Evolutionary conservation across 2,329 filamentous ascomycete genomes (phyloP).

Genomic region (Xenoacremonium recifei): DNA sequence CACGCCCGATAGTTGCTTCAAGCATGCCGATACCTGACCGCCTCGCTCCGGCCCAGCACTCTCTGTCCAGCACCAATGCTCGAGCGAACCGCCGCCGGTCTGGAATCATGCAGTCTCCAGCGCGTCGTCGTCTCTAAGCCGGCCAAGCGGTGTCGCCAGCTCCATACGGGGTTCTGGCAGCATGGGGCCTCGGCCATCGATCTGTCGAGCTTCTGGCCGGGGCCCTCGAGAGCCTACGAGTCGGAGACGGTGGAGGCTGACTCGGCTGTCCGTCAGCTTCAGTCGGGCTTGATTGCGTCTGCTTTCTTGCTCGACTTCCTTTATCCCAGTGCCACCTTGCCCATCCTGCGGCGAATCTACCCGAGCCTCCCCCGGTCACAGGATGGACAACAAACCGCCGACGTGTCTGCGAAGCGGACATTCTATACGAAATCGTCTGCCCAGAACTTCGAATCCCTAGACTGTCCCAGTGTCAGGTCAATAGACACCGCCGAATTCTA

Average conservation of each 20-base stretch:
- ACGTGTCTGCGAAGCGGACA: slow-evolving; percentile 20
- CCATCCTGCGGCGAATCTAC: slow-evolving; percentile 40
- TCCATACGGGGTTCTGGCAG: slow-evolving; percentile 53
- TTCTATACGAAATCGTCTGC: slow-evolving; percentile 25
- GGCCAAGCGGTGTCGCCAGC: slow-evolving; percentile 40
- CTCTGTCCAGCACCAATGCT: slow-evolving; percentile 44
- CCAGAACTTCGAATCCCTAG: slow-evolving; percentile 1
- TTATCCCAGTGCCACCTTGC: slow-evolving; percentile 46
- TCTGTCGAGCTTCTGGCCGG: slow-evolving; percentile 42
- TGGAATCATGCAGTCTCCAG: slow-evolving; percentile 56
- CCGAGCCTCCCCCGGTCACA: slow-evolving; percentile 25
- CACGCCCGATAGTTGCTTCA: slow-evolving; percentile 7
- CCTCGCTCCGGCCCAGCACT: slow-evolving; percentile 14
- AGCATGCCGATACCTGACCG: slow-evolving; percentile 21
- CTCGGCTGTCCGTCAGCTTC: slow-evolving; percentile 19
- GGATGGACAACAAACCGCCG: slow-evolving; percentile 10
- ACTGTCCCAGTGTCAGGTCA: not conserved
- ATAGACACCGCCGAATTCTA: not conserved
- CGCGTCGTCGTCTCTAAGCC: slow-evolving; percentile 47
- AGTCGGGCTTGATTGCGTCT: slow-evolving; percentile 41
- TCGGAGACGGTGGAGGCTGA: slow-evolving; percentile 20
- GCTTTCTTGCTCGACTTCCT: slow-evolving; percentile 55
- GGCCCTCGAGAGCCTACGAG: slow-evolving; percentile 26
- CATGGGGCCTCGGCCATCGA: slow-evolving; percentile 52
- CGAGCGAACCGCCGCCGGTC: slow-evolving; percentile 54